These are phyloP conservation scores for Paramecium tetraurelia DNA, from an alignment of 73 alveolate genomes.

Conservation along the genomic window DNA sequence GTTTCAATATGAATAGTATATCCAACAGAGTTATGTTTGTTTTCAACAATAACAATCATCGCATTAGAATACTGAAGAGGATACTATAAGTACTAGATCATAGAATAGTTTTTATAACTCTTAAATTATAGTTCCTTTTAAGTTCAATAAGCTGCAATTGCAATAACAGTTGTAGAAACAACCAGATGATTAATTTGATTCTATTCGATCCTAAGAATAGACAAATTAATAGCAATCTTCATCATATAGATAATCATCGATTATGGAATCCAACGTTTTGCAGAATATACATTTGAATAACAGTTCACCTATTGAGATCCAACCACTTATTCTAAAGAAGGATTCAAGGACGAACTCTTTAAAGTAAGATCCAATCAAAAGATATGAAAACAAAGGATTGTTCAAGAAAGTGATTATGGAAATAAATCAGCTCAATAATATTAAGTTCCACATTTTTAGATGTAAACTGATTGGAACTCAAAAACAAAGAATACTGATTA, in stretches of 20 bases:
- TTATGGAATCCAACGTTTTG: neutral
- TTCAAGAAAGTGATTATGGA: neutral
- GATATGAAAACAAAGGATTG: constrained; percentile 37
- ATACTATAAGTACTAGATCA: neutral
- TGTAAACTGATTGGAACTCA: neutral
- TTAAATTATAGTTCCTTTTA: constrained; percentile 8
- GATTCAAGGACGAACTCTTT: neutral
- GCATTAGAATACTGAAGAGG: neutral
- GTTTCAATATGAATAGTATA: neutral
- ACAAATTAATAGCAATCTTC: neutral
- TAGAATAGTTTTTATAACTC: neutral
- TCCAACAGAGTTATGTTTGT: neutral
- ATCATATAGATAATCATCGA: neutral
- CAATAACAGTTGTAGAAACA: neutral
- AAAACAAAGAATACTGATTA: constrained; percentile 7
- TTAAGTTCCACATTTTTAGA: neutral
- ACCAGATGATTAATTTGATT: constrained; percentile 29
- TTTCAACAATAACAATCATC: neutral
- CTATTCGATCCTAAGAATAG: neutral
- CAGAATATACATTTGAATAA: neutral
- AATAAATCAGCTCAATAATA: neutral
- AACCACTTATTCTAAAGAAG: neutral
- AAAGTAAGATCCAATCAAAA: neutral
- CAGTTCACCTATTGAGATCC: neutral
- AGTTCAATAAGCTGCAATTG: neutral